These are phyloP conservation scores for Populus tomentosa DNA, from an alignment of 441 rosid species.

Conservation along the genomic window DNA sequence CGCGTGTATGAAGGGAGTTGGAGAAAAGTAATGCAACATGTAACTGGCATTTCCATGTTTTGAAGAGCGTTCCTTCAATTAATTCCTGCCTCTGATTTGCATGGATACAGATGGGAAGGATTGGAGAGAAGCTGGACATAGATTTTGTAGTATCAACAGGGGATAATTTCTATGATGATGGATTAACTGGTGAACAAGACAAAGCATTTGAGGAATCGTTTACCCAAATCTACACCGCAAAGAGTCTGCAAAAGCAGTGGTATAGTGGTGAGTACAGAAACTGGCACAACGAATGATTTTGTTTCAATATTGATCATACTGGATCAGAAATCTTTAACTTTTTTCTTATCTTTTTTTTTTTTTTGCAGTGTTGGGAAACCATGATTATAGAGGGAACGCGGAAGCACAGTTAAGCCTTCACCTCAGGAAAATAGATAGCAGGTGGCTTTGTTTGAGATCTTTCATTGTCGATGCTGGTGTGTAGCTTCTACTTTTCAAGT, in stretches of 20 bases:
- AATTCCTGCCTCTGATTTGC: too few species aligned
- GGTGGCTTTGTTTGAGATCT: conserved; percentile 74
- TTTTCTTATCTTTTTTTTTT: not conserved
- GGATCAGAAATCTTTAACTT: not conserved
- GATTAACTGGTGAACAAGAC: conserved; percentile 46
- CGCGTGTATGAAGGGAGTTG: too few species aligned
- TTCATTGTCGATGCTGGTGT: conserved; percentile 46
- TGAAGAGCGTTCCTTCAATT: not conserved
- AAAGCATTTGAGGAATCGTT: conserved; percentile 57
- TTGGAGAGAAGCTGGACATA: conserved; percentile 50
- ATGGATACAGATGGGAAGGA: conserved; percentile 54
- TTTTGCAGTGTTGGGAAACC: conserved; percentile 67
- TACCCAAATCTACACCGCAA: conserved; percentile 50
- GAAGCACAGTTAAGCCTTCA: conserved; percentile 61
- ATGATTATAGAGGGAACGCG: conserved; percentile 66
- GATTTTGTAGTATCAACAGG: conserved; percentile 83
- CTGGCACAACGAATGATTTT: not conserved
- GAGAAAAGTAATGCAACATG: not conserved
- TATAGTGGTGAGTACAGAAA: conserved; percentile 36
- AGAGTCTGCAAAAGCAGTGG: conserved; percentile 71
- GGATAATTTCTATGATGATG: conserved; percentile 77
- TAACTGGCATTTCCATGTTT: not conserved
- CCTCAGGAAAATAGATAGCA: conserved; percentile 46
- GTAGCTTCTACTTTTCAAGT: not conserved
- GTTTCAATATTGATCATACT: not conserved